These are phyloP conservation scores for Lactuca saligna DNA, from an alignment of 129 eudicot species.

Conservation along the genomic window DNA sequence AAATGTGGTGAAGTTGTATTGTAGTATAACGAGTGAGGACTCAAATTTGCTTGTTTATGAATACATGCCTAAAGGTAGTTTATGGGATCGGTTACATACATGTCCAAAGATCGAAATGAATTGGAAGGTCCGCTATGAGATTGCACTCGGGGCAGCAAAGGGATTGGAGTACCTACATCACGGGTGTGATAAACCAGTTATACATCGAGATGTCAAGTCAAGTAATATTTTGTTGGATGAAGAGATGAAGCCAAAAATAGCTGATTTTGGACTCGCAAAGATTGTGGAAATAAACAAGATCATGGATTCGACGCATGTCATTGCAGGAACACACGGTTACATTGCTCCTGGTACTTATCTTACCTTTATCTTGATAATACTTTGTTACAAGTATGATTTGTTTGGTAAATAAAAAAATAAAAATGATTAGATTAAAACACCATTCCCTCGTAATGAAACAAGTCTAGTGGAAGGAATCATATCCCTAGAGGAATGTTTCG, in stretches of 20 bases:
- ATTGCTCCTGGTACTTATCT: conserved; percentile 64
- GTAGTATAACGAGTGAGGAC: conserved; percentile 64
- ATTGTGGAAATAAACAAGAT: conserved; percentile 37
- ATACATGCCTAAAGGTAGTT: conserved; percentile 70
- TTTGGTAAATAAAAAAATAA: too few relatives aligned
- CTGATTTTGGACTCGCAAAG: conserved; percentile 73
- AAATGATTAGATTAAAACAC: not conserved
- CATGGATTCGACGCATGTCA: conserved; percentile 37
- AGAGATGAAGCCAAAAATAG: conserved; percentile 63
- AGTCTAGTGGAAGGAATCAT: too few relatives aligned
- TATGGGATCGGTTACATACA: conserved; percentile 59
- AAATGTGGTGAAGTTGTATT: conserved; percentile 68
- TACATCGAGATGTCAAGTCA: conserved; percentile 69
- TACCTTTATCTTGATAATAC: not conserved
- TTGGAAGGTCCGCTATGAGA: conserved; percentile 51
- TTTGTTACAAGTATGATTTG: not conserved
- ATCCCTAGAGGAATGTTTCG: not conserved
- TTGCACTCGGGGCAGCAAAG: conserved; percentile 60
- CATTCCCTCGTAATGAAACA: not conserved
- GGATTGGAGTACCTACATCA: conserved; percentile 75
- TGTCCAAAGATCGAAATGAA: conserved; percentile 38
- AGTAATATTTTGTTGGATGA: conserved; percentile 66
- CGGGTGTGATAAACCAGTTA: conserved; percentile 52
- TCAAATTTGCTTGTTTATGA: conserved; percentile 63
- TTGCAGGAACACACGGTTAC: conserved; percentile 69